Evolutionary conservation across 202 grass and related monocot species (phyloP), one percentile per base, ranked within the genome.

Genomic region (Eragrostis tef): DNA sequence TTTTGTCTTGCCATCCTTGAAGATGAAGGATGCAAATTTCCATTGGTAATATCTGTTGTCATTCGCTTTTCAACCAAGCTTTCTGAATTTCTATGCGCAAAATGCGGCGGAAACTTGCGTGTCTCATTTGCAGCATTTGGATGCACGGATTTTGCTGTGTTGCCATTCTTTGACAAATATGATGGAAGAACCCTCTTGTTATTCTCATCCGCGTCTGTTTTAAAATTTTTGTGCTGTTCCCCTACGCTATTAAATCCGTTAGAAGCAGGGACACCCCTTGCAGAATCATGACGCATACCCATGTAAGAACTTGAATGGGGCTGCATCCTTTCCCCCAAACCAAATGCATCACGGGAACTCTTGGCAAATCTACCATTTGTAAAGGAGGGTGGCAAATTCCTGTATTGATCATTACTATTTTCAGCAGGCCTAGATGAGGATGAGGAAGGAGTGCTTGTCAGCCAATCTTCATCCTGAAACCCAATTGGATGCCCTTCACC

Each of bases 341-440:
- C 83, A 41, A 52, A 39, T 43, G 73, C 63, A 64, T 81, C 61
- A 36, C 29, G 67, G 11, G 26, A 43, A 56, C 22, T 76, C 36
- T 84, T 74, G 8, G 8, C 6, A 70, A 54, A 21, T 43, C 82
- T 63, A 19, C 31, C 92, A 50, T 79, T 87, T 64, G 81, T 79
- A 78, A 93, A 77, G 21, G 83, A 84, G 75, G 72, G 14, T 60
- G 90, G 93, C 54, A 93, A 81, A 89, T 11, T 85, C 80, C 90
- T 84, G 48, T 69, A 74, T 65, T 88, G 78, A 49, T 43, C 84
- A 84, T 73, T 81, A 79, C 49, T 79, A 54, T 69, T 83, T 53
- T 79, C 75, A 29, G 19, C 34, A 83, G 70, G 3, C 39, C 53
- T 79, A 64, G 80, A 79, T 62, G 79, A 83, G 19, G 88, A 81